Evolutionary conservation across 441 rosid species (phyloP).

Genomic region (Rhodomyrtus psidioides): DNA sequence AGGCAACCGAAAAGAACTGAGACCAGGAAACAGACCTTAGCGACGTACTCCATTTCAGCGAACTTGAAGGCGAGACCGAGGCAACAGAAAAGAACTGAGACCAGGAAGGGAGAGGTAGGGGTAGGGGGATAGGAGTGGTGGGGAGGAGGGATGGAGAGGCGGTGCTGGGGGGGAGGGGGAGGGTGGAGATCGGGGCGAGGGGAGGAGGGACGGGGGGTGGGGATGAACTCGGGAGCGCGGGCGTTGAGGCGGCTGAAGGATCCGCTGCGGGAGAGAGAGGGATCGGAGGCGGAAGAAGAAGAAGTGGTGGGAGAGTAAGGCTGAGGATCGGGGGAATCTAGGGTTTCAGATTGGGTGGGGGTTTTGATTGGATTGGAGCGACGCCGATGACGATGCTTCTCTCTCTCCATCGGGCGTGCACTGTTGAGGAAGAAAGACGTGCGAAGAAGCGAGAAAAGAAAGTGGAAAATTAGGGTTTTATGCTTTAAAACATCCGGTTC

Average conservation of each 20-base stretch:
- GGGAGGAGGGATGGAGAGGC: constrained; percentile 46
- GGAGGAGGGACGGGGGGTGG: constrained; percentile 32
- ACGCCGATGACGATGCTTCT: no score
- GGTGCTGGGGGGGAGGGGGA: constrained; percentile 17
- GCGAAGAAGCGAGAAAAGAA: no score
- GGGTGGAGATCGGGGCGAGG: constrained; percentile 15
- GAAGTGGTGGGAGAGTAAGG: constrained; percentile 11
- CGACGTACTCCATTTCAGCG: no score
- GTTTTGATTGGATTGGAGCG: not conserved
- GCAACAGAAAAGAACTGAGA: no score
- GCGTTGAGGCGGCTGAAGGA: constrained; percentile 86
- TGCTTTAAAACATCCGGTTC: no score
- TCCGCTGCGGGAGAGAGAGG: constrained; percentile 48
- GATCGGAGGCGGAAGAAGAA: constrained; percentile 41
- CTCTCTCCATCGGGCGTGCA: no score
- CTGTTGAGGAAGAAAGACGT: no score
- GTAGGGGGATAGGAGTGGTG: constrained; percentile 37
- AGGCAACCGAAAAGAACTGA: no score
- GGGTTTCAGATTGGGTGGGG: constrained; percentile 40
- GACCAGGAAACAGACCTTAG: no score
- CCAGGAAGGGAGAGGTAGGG: constrained; percentile 34
- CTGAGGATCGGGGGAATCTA: constrained; percentile 25
- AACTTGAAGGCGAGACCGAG: no score
- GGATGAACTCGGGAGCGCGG: constrained; percentile 87
- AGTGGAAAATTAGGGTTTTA: no score